Conservation (phyloP, 352 stramenopile species). For the Phytophthora tubulina region DNA sequence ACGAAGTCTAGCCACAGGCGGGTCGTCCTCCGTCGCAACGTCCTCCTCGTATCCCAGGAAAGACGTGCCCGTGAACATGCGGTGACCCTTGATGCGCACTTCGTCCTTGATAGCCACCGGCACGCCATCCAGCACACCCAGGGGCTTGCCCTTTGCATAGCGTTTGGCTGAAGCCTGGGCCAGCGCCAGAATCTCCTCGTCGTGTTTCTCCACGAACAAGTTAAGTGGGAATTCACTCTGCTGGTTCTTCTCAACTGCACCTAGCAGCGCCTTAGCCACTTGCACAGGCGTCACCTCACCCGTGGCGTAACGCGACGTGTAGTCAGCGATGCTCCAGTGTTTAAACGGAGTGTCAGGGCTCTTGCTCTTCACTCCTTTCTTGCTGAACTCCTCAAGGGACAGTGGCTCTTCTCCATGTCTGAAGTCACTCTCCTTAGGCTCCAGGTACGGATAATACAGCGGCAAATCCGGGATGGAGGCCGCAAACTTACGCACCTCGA, state of each 20-base stretch:
- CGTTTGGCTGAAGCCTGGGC: constrained; percentile 73
- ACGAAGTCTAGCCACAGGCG: constrained; percentile 68
- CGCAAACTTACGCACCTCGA: constrained; percentile 69
- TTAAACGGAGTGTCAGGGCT: constrained; percentile 47
- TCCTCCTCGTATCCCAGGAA: constrained; percentile 72
- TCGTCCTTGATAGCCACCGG: constrained; percentile 92
- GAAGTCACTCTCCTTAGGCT: constrained; percentile 46
- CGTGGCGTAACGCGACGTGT: constrained; percentile 63
- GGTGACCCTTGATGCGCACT: constrained; percentile 76
- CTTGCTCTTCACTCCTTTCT: constrained; percentile 29
- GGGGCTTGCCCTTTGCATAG: constrained; percentile 67
- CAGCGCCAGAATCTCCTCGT: constrained; percentile 76
- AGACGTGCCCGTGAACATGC: constrained; percentile 77
- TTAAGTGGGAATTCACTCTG: constrained; percentile 58
- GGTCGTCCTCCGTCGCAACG: constrained; percentile 54
- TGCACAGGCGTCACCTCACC: constrained; percentile 67
- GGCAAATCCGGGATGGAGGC: constrained; percentile 74
- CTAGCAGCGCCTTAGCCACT: constrained; percentile 71
- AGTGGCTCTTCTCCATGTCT: constrained; percentile 28
- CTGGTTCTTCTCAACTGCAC: constrained; percentile 63
- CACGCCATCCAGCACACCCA: constrained; percentile 90
- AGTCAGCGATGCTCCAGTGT: constrained; percentile 77
- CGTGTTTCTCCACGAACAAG: constrained; percentile 81
- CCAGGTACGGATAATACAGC: constrained; percentile 85
- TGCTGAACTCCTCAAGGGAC: constrained; percentile 46